Evolutionary conservation across 1,139 yeast species (phyloP).

Genomic region (Zygoascus hellenicus): DNA sequence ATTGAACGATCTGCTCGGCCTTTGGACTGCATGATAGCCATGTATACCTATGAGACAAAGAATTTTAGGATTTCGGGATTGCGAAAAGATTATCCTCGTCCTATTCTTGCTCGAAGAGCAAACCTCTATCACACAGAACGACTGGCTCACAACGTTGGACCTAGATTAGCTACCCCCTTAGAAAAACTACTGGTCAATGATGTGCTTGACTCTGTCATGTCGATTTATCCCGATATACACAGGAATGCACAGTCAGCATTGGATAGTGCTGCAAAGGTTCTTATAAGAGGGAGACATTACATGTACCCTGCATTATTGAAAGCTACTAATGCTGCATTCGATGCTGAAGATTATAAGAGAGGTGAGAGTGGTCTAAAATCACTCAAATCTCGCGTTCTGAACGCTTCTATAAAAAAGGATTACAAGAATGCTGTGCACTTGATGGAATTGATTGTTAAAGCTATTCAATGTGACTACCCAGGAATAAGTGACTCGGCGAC

Average conservation of each 20-base stretch:
- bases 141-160: slow-evolving; percentile 67
- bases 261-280: slow-evolving; percentile 64
- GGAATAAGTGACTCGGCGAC: slow-evolving; percentile 28
- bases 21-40: slow-evolving; percentile 43
- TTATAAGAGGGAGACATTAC: slow-evolving; percentile 54
- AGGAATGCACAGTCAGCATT: slow-evolving; percentile 67
- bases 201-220: slow-evolving; percentile 60
- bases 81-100: slow-evolving; percentile 71
- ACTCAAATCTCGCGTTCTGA: slow-evolving; percentile 30
- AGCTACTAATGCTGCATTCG: slow-evolving; percentile 49
- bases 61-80: slow-evolving; percentile 46
- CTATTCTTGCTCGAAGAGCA: slow-evolving; percentile 70
- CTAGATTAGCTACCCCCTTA: slow-evolving; percentile 61
- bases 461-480: slow-evolving; percentile 55
- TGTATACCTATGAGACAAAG: slow-evolving; percentile 43
- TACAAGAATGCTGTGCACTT: slow-evolving; percentile 46
- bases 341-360: slow-evolving; percentile 47
- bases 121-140: slow-evolving; percentile 74
- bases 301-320: slow-evolving; percentile 41
- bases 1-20: slow-evolving; percentile 60
- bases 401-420: slow-evolving; percentile 53
- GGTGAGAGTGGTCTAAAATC: slow-evolving; percentile 62
- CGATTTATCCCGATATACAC: slow-evolving; percentile 66
- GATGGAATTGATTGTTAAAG: slow-evolving; percentile 46
- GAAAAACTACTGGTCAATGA: slow-evolving; percentile 65